These are phyloP conservation scores for Cubamyces sp. DNA, from an alignment of 768 basidiomycete species.

Conservation along the genomic window DNA sequence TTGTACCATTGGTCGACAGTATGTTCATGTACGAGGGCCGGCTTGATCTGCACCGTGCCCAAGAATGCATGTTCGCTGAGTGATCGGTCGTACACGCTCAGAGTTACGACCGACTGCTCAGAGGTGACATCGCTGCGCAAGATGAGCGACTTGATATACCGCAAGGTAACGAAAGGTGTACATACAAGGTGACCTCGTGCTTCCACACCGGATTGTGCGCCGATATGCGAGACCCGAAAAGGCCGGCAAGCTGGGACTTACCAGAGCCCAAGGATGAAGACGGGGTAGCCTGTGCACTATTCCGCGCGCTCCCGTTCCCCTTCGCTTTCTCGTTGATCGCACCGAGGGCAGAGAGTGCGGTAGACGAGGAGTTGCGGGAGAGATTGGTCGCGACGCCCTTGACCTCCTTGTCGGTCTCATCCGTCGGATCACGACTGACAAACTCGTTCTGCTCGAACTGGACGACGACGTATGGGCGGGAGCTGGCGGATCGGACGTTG, in stretches of 20 bases:
- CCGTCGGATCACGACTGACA: conserved; percentile 86
- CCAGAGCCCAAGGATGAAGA: conserved; percentile 34
- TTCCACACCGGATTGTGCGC: conserved; percentile 97
- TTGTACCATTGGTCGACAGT: conserved; percentile 98
- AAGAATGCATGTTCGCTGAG: conserved; percentile 85
- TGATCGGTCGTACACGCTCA: conserved; percentile 92
- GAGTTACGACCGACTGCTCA: conserved; percentile 77
- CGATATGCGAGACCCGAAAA: conserved; percentile 64
- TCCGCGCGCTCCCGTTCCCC: conserved; percentile 22
- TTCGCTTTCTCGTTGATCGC: conserved; percentile 56
- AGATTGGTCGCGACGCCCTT: conserved; percentile 72
- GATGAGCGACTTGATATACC: neutral
- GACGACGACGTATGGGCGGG: conserved; percentile 92
- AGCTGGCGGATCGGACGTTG: conserved; percentile 64
- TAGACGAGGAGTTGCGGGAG: conserved; percentile 61
- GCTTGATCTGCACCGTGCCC: conserved; percentile 90
- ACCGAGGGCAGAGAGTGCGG: conserved; percentile 66
- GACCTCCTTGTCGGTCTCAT: conserved; percentile 86
- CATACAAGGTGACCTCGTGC: conserved; percentile 97
- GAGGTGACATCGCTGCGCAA: conserved; percentile 87
- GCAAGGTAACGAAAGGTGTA: conserved; percentile 24
- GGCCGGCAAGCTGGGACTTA: conserved; percentile 35
- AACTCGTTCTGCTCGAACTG: conserved; percentile 99
- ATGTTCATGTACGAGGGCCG: conserved; percentile 88
- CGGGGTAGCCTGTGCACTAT: conserved; percentile 30